A percentile compares a stretch with the other conserved stretches of the same genome.
phyloP scores from a whole-genome alignment of 192 early-diverging fungal genomes.

The Dispira parvispora region DNA sequence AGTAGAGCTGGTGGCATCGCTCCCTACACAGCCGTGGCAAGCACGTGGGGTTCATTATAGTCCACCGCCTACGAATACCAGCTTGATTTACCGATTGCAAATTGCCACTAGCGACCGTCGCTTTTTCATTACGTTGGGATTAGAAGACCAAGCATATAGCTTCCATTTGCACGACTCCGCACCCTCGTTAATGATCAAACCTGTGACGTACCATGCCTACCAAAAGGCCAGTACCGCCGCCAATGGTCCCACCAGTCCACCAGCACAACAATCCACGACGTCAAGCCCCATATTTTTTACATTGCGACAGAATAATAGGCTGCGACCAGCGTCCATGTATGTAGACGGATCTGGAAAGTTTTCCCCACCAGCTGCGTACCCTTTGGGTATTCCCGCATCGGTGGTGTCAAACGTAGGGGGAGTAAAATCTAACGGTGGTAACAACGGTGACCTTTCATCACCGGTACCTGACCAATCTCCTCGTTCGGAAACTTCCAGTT shows the following conservation, averaged over 20 bases:
- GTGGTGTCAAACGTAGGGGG: neutral
- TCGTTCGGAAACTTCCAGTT: neutral
- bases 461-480: neutral
- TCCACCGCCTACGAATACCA: neutral
- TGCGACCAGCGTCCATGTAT: neutral
- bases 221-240: neutral
- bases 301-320: neutral
- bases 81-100: constrained; percentile 2
- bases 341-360: neutral
- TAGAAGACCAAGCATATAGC: neutral
- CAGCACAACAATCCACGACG: neutral
- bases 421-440: neutral
- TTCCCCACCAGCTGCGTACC: neutral
- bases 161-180: constrained; percentile 4
- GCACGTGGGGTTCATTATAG: neutral
- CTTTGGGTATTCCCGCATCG: neutral
- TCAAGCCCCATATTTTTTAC: constrained; percentile 7
- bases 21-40: constrained; percentile 5
- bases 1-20: neutral
- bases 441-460: too few relatives aligned
- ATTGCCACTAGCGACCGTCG: constrained; percentile 7
- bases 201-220: constrained; percentile 9
- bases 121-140: constrained; percentile 4
- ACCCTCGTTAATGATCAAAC: constrained; percentile 4
- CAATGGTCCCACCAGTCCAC: neutral